Evolutionary conservation across 2,329 filamentous ascomycete species (phyloP), one percentile per base, ranked within the genome.

Genomic region (Colletotrichum orchidophilum): DNA sequence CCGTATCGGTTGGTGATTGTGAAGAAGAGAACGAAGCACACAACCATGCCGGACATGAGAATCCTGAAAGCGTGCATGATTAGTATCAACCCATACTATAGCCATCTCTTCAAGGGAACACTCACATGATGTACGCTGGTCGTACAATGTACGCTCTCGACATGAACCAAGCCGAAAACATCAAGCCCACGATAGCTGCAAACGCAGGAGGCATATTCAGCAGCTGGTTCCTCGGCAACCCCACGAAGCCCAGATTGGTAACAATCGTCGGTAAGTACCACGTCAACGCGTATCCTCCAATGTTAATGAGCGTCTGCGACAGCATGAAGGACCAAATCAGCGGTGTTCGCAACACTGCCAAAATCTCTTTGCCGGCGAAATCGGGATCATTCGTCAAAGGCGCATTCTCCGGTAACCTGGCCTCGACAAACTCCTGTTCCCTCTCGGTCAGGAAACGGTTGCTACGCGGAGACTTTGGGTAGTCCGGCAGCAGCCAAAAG

Each of bases 131-230:
- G 70, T 82, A 81, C 18, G 78, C 81, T 18, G 81, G 79, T 21
- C 84, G 80, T 1, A 81, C 80, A 1, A 85, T 72, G 55, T 80
- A 82, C 0, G 83, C 83, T 35, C 78, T 73, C n/a, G 31, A 70
- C 54, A 70, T 78, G 26, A 85, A 79, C 73, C 82, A 81, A 2
- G 80, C 81, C 0, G 80, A 81, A 26, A 84, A 78, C 3, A 84
- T 78, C 27, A 83, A 80, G 0, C 80, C 77, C 0, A 81, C 70
- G 2, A 85, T 79, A 0, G 80, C 80, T 1, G 81, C 81, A 5
- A 80, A 82, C 35, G 83, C 83, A 0, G 83, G 83, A 0, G 83
- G 83, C n/a, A 85, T 83, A 67, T 84, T 83, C 8, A 85, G 78
- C 5, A 85, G 75, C 65, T 85, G 83, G 70, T 85, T 86, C 26